phyloP scores from a whole-genome alignment of 345 rosid genomes.

The Camelina neglecta region DNA sequence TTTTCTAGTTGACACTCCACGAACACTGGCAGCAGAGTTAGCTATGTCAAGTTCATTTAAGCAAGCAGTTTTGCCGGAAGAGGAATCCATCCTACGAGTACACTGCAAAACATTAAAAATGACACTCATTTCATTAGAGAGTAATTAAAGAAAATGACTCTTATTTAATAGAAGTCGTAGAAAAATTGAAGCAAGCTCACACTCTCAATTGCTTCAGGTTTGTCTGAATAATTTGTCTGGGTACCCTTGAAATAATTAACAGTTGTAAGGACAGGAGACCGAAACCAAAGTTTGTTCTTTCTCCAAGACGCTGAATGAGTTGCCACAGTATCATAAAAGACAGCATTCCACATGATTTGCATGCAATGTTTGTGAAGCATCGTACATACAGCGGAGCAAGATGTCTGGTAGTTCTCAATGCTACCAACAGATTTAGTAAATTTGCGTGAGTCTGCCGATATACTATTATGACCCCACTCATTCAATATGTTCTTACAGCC shows the following conservation, averaged over 20 bases:
- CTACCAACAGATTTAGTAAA: conserved; percentile 73
- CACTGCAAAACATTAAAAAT: conserved; percentile 51
- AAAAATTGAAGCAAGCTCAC: conserved; percentile 31
- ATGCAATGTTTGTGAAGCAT: conserved; percentile 67
- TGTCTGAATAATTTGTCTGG: conserved; percentile 38
- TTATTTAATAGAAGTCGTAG: background rate
- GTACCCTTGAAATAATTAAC: conserved; percentile 28
- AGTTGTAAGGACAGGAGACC: conserved; percentile 42
- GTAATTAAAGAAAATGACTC: background rate
- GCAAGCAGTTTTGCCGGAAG: conserved; percentile 46
- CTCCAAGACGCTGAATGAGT: conserved; percentile 69
- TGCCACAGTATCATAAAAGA: conserved; percentile 69
- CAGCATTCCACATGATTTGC: conserved; percentile 91
- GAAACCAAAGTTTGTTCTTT: conserved; percentile 68
- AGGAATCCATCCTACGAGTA: conserved; percentile 45
- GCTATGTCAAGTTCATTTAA: conserved; percentile 55
- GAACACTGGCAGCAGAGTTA: conserved; percentile 38
- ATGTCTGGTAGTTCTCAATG: conserved; percentile 66
- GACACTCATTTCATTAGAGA: conserved; percentile 31
- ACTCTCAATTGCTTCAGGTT: conserved; percentile 46
- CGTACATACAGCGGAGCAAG: conserved; percentile 62
- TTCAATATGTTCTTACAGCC: conserved; percentile 36
- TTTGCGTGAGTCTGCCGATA: conserved; percentile 28
- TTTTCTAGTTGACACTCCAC: conserved; percentile 39
- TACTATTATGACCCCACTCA: conserved; percentile 12